Base-by-base conservation (phyloP, 805 yeast species). In the Lipomyces spencermartinsiae region DNA sequence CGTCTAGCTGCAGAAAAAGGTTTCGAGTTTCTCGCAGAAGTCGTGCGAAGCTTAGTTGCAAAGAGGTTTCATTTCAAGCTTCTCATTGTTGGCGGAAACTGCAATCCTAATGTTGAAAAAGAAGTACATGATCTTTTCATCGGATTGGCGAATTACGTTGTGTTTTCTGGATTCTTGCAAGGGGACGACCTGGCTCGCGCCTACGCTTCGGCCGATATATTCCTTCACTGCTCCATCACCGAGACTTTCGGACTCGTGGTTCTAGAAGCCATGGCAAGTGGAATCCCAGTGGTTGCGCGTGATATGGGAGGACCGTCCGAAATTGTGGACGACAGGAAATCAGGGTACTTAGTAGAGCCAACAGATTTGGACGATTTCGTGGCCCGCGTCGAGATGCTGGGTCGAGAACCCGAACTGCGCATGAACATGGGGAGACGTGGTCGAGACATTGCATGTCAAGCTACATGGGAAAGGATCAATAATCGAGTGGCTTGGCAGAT, bases 201-300 rank as follows among this genome's bases (percentile, higher is more conserved):
- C 16, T 53, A 53, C 56, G 56, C 56, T 53, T 53, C 56, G 34
- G 56, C 34, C 4, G 56, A 53, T 9, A 7, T 53, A 4, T 53
- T 53, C 56, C n/a, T 53, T 9, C 56, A 53, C 34, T 53, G 56
- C 56, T 53, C 56, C 56, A 53, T 53, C 35, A 53, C 56, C 16
- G 56, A 53, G 56, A 53, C 56, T 9, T 53, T 53, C 22, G 56
- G 56, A 53, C 56, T 53, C 56, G 56, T 53, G 34, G 56, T 53
- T 53, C 22, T 53, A 53, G 56, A 53, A 25, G 56, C 56, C 16
- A 53, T 53, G 56, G 56, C 56, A 53, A 53, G 56, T 53, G 56
- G 56, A 12, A 53, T 53, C 34, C 56, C 56, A 25, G 56, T 53
- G 34, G 34, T 53, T 53, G 56, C 56, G 33, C 56, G 56, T 53